phyloP scores from a whole-genome alignment of 768 basidiomycete species.

The Leccinum pellstonianum region DNA sequence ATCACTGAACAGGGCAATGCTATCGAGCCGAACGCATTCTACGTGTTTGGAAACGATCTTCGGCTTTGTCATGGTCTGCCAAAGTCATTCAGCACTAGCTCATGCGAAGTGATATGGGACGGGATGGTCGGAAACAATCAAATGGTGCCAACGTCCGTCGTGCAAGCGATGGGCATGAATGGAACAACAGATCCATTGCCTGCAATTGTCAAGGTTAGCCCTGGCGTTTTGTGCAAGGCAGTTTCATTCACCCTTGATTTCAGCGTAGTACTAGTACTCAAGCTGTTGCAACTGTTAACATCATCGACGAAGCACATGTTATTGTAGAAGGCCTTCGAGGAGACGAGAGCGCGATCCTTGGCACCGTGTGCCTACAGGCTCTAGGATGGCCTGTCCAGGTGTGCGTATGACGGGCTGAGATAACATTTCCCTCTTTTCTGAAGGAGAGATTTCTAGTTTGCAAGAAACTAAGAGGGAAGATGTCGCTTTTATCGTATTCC shows the following conservation, averaged over 20 bases:
- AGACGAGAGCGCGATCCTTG: conserved; percentile 38
- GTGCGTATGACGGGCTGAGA: conserved; percentile 42
- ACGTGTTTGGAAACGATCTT: conserved; percentile 50
- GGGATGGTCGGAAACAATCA: conserved; percentile 27
- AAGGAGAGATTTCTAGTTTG: conserved; percentile 42
- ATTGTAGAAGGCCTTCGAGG: conserved; percentile 36
- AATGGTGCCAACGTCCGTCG: not conserved
- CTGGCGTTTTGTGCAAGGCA: not conserved
- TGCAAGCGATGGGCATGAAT: not conserved
- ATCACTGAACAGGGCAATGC: conserved; percentile 53
- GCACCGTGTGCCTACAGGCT: conserved; percentile 51
- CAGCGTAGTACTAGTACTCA: conserved; percentile 2
- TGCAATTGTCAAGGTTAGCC: conserved; percentile 3
- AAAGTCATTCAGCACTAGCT: conserved; percentile 24
- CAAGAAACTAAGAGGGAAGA: conserved; percentile 76
- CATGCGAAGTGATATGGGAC: conserved; percentile 60
- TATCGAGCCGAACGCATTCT: conserved; percentile 39
- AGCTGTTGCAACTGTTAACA: conserved; percentile 27
- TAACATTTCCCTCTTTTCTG: not conserved
- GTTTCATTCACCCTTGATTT: conserved; percentile 1
- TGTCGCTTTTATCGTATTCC: conserved; percentile 73
- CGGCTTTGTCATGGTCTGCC: conserved; percentile 59
- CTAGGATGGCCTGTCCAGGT: conserved; percentile 69
- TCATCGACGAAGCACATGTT: conserved; percentile 23
- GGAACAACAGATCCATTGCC: not conserved